Evolutionary conservation across 2,329 filamentous ascomycete species (phyloP), one percentile per base, ranked within the genome.

Genomic region (Aspergillus pseudoglaucus): DNA sequence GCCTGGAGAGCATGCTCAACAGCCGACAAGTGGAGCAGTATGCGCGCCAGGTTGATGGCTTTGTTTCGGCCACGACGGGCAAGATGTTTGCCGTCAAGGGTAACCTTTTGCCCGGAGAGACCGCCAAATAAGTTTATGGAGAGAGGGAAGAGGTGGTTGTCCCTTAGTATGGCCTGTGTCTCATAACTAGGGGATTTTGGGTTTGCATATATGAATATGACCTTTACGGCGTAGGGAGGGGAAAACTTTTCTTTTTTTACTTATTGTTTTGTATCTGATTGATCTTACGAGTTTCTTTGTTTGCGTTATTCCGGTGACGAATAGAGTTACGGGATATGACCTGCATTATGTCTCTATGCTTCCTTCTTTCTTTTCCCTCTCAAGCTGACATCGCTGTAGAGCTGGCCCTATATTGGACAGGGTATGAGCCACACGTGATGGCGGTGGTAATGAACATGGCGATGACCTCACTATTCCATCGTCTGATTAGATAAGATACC

Each of bases 11-110:
- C 57, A 88, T 98, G 80, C 78, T 98, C 66, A 95, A 96, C 70
- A 90, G 88, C 54, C 83, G 90, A 72, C 93, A 98, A 76, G 90
- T 96, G 47, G 90, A 97, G 75, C 91, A 97, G 75, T 98, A 97
- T 75, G 88, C 90, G 65, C 86, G 90, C 75, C 93, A 97, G 76
- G 87, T 97, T 49, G 93, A 98, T 71, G 89, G 89, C 35, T 97
- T 97, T 72, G 91, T 91, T 42, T 90, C 93, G 47, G 85, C 84
- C 56, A 87, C 95, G 59, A 94, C 83, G 54, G 84, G 88, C 57
- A 98, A 98, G 83, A 95, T 98, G 91, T 98, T 98, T 70, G 90
- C 90, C 35, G 88, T 96, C 52, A 85, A 90, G 70, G 81, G 80
- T 54, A 84, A 82, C 63, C 65, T 85, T 50, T 62, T 84, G 54